Conservation (phyloP, 148 eudicot genomes). For the Nyssa sinensis region DNA sequence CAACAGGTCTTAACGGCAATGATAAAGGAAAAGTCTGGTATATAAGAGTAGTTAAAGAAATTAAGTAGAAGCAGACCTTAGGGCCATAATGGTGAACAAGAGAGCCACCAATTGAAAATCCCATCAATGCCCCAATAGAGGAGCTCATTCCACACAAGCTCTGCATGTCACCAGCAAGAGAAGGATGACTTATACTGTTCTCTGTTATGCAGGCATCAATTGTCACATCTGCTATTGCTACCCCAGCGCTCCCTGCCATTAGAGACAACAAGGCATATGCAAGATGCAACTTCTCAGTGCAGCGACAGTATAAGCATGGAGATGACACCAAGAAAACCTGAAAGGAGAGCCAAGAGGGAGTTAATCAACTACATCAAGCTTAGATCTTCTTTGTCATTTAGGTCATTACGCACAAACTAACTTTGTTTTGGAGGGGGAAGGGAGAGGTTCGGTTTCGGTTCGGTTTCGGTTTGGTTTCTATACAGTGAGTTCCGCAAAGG, state of each 20-base stretch:
- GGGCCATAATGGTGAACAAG: constrained; percentile 30
- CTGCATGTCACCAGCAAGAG: constrained; percentile 41
- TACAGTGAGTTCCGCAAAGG: too few relatives aligned
- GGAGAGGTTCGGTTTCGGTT: too few relatives aligned
- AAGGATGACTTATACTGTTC: constrained; percentile 38
- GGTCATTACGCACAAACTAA: too few relatives aligned
- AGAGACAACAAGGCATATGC: constrained; percentile 28
- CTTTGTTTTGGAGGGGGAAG: too few relatives aligned
- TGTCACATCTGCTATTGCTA: constrained; percentile 39
- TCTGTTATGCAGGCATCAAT: constrained; percentile 44
- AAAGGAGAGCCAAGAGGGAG: too few relatives aligned
- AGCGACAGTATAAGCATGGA: constrained; percentile 29
- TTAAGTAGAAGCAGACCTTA: constrained; percentile 17
- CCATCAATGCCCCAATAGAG: constrained; percentile 27
- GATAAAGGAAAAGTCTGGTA: neutral
- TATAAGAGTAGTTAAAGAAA: neutral
- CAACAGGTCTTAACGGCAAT: neutral
- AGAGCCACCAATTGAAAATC: too few relatives aligned
- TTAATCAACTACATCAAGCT: too few relatives aligned
- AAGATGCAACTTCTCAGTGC: constrained; percentile 16
- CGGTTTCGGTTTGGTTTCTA: too few relatives aligned
- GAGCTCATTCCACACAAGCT: constrained; percentile 38
- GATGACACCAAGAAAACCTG: constrained; percentile 31
- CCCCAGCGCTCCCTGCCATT: constrained; percentile 28
- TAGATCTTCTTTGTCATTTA: too few relatives aligned